Evolutionary conservation across 1,284 basidiomycete species (phyloP), one percentile per base, ranked within the genome.

Genomic region (Wallemia mellicola): DNA sequence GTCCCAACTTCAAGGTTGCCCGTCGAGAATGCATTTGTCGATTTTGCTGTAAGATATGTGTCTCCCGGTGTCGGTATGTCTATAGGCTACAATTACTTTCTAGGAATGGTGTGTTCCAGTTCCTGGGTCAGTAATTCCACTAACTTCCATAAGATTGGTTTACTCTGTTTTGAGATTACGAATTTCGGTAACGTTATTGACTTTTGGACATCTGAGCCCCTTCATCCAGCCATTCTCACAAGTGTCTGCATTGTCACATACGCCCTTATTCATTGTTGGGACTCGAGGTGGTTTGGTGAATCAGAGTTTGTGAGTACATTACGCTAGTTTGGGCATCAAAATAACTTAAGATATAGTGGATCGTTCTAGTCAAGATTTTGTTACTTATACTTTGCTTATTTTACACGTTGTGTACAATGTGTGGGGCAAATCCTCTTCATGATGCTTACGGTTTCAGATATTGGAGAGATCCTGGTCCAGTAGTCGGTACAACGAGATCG

Each of bases 351-450:
- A 66, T 67, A 60, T 68, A 68, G 62, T 69, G 67, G 67, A 62
- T 67, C 28, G 62, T 64, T 22, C 58, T 66, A 3, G 63, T 66
- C 57, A 68, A 69, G 61, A 57, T 69, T 58, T 48, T 67, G 59
- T 63, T 68, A n/a, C 64, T 65, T 28, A 25, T 67, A 30, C 66
- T 65, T 22, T 62, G 67, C 22, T 61, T 64, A n/a, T 22, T 66
- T 30, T 67, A 65, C 62, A 69, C 68, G n/a, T 62, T 69, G 33
- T 60, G 67, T 55, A 65, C 65, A 14, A 68, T 68, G 66, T 60
- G 63, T 7, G 67, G 67, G 11, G 67, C 67, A 17, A 67, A 65
- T 59, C 66, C 66, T 0, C 26, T 61, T 3, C 60, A 64, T 26
- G 65, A 67, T 59, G 33, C 28, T 19, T 67, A 61, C 55, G 65